Evolutionary conservation across 2,329 filamentous ascomycete species (phyloP).

Genomic region (Diplodia scrobiculata): DNA sequence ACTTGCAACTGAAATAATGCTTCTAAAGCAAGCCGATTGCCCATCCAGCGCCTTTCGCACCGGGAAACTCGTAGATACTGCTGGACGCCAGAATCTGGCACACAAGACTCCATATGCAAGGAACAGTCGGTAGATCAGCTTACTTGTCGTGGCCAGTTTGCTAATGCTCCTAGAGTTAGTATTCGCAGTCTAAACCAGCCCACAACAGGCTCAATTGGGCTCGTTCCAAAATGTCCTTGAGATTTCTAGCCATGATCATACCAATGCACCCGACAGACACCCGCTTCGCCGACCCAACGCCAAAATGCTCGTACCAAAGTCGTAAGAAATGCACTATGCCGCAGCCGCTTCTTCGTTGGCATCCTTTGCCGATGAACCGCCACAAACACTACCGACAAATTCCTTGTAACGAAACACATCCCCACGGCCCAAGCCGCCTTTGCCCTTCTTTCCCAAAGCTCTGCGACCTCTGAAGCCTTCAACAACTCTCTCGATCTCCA

Average conservation of each 20-base stretch:
- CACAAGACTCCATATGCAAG: too few relatives aligned
- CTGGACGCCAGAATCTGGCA: too few relatives aligned
- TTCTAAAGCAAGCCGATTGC: too few relatives aligned
- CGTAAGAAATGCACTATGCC: neutral
- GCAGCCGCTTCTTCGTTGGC: slow-evolving; percentile 11
- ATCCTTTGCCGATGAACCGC: slow-evolving; percentile 22
- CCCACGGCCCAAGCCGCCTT: slow-evolving; percentile 59
- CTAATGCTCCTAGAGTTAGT: too few relatives aligned
- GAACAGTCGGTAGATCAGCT: too few relatives aligned
- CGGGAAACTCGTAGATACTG: too few relatives aligned
- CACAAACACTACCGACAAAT: slow-evolving; percentile 64
- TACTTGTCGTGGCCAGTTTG: too few relatives aligned
- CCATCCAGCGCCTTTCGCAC: too few relatives aligned
- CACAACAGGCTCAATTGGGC: neutral
- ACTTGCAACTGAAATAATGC: too few relatives aligned
- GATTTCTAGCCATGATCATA: slow-evolving; percentile 3
- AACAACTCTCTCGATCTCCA: slow-evolving; percentile 84
- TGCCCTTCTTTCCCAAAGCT: slow-evolving; percentile 70
- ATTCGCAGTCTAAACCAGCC: too few relatives aligned
- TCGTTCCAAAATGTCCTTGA: neutral
- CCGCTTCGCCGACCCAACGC: neutral
- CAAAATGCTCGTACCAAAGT: neutral
- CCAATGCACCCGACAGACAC: neutral
- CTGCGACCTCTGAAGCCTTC: slow-evolving; percentile 80
- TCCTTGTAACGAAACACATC: slow-evolving; percentile 95